Evolutionary conservation across 1,139 yeast genomes (phyloP), one percentile per base, ranked within the genome.

Genomic region (Ogataea hybrid): DNA sequence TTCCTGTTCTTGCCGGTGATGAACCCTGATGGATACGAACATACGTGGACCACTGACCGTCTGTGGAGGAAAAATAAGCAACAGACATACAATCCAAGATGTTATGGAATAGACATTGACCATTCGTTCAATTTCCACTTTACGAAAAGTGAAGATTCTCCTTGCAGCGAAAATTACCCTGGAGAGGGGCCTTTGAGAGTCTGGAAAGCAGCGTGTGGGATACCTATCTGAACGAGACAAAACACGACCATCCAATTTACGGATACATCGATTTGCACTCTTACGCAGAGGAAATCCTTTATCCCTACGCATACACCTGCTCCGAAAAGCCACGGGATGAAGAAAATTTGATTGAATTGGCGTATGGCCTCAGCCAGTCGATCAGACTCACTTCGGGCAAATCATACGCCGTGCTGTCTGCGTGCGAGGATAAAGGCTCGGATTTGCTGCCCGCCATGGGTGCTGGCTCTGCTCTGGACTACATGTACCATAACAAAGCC

Each of bases 1-100:
- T 85, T 86, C 57, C 61, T 85, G 28, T 79, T 88, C 50, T 71
- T 88, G 31, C 97, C 97, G 0, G 85, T 87, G 9, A 73, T 81
- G 63, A 89, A 89, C 58, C 96, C 96, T 0, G 97, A 89, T 62
- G 97, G 97, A 0, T 89, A 89, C 59, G 88, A 70, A 11, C 84
- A 84, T 60, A 73, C 95, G 2, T 89, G 96, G 96, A 71, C 70
- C 5, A 59, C 67, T 28, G 96, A 89, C 59, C 69, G 97, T 43
- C 68, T 89, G 48, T 89, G 97, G 97, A 70, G 95, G 37, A 89
- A 89, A 61, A 89, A 87, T 63, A 74, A 96, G 48, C 96, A 89
- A 63, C 75, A 77, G 41, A 84, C 95, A 0, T 73, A 70, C 28
- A 64, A 77, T 39, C 79, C 86, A 5, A 64, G 71, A 33, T 89